Evolutionary conservation across 495 filamentous ascomycete genomes (phyloP).

Genomic region (Pyronema omphalodes): DNA sequence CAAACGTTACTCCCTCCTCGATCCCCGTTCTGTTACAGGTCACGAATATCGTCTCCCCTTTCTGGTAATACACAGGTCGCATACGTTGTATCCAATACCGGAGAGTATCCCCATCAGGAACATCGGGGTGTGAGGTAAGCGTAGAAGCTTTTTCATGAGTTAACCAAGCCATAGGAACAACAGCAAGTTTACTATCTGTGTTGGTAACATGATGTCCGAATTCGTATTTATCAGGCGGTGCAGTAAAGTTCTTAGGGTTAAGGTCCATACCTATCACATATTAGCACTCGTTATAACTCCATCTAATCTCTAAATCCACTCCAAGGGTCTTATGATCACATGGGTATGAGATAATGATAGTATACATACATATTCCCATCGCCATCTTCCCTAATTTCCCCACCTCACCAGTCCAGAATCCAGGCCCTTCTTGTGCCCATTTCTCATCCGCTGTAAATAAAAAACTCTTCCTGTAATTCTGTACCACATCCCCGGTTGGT

Average conservation of each 20-base stretch:
- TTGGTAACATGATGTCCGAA: slow-evolving; percentile 66
- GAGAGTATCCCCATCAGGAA: slow-evolving; percentile 61
- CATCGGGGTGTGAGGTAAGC: slow-evolving; percentile 18
- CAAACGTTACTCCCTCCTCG: slow-evolving; percentile 53
- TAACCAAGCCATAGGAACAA: slow-evolving; percentile 82
- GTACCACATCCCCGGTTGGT: slow-evolving; percentile 46
- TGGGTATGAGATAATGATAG: neutral
- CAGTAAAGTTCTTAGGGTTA: slow-evolving; percentile 30
- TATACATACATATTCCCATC: slow-evolving; percentile 68
- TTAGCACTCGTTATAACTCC: slow-evolving; percentile 6
- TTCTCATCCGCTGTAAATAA: slow-evolving; percentile 84
- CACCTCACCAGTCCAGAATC: slow-evolving; percentile 38
- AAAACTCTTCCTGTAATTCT: slow-evolving; percentile 76
- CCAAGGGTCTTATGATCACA: slow-evolving; percentile 3
- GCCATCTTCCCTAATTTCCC: slow-evolving; percentile 41
- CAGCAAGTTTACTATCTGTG: slow-evolving; percentile 46
- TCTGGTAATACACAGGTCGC: slow-evolving; percentile 44
- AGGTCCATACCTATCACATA: slow-evolving; percentile 42
- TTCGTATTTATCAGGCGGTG: slow-evolving; percentile 60
- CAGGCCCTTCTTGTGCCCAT: slow-evolving; percentile 67
- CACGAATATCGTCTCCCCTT: slow-evolving; percentile 50
- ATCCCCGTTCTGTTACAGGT: slow-evolving; percentile 66
- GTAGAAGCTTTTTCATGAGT: slow-evolving; percentile 36
- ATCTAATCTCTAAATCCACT: neutral
- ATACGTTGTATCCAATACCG: slow-evolving; percentile 81